These are phyloP conservation scores for Cyclotella choctawhatcheeana DNA, from an alignment of 108 stramenopile genomes.

Conservation along the genomic window DNA sequence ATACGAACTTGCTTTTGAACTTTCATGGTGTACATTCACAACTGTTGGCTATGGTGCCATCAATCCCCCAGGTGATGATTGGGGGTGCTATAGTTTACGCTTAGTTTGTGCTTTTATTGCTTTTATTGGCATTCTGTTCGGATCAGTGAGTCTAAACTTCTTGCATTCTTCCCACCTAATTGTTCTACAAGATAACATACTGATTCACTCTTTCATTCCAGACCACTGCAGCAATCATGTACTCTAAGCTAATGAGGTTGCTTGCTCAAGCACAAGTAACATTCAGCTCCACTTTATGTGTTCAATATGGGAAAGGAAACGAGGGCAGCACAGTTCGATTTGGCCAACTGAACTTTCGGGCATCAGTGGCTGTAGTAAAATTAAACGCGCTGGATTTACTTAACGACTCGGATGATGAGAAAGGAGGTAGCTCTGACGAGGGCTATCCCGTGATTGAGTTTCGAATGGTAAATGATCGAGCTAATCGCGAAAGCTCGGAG, in stretches of 20 bases:
- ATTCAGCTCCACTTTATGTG: constrained; percentile 35
- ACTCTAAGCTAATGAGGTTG: constrained; percentile 30
- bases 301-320: constrained; percentile 41
- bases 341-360: constrained; percentile 29
- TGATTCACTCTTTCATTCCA: background rate
- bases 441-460: constrained; percentile 36
- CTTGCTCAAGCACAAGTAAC: constrained; percentile 33
- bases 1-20: constrained; percentile 31
- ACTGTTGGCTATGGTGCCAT: constrained; percentile 47
- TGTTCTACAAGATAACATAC: background rate
- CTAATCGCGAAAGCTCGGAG: constrained; percentile 25
- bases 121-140: constrained; percentile 44
- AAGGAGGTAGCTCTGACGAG: constrained; percentile 5
- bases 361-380: constrained; percentile 12
- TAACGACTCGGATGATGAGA: background rate
- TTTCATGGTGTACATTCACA: constrained; percentile 46
- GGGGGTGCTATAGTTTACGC: constrained; percentile 26
- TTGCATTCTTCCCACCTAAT: background rate
- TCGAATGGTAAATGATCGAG: constrained; percentile 37
- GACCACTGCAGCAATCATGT: constrained; percentile 35
- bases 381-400: background rate
- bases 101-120: constrained; percentile 39
- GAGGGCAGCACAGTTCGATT: constrained; percentile 27
- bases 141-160: constrained; percentile 22
- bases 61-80: constrained; percentile 11